A percentile compares a stretch with the other conserved stretches of the same genome.
Conservation (phyloP, 257 asterid genomes). For the Hygrophila difformis region DNA sequence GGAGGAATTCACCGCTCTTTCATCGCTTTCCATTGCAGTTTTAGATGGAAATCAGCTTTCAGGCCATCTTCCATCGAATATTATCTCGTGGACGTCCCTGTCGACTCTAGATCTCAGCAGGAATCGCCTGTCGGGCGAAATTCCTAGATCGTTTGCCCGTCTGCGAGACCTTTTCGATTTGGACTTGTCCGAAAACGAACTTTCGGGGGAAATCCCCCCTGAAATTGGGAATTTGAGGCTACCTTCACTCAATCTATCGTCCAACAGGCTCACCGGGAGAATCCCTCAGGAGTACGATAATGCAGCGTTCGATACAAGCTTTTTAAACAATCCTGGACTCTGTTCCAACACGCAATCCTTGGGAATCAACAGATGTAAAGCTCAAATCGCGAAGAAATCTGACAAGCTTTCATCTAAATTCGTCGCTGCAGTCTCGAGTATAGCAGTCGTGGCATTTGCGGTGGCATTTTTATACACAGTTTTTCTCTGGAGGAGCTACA, state of each 20-base stretch:
- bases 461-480: slow-evolving; percentile 32
- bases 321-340: slow-evolving; percentile 52
- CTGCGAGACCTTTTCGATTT: slow-evolving; percentile 37
- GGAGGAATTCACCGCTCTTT: slow-evolving; percentile 50
- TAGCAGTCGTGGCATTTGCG: slow-evolving; percentile 38
- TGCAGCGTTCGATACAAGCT: slow-evolving; percentile 46
- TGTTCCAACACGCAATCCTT: slow-evolving; percentile 40
- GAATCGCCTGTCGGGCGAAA: slow-evolving; percentile 62
- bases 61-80: slow-evolving; percentile 49
- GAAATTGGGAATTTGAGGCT: slow-evolving; percentile 30
- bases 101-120: slow-evolving; percentile 36
- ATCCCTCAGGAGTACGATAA: slow-evolving; percentile 53
- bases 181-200: slow-evolving; percentile 60
- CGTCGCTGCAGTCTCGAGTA: slow-evolving; percentile 52
- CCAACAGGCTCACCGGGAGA: slow-evolving; percentile 54
- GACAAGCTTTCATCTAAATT: slow-evolving; percentile 27
- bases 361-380: slow-evolving; percentile 35
- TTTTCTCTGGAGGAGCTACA: slow-evolving; percentile 33
- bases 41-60: slow-evolving; percentile 60
- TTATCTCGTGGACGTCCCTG: slow-evolving; percentile 60
- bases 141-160: slow-evolving; percentile 46
- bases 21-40: slow-evolving; percentile 21
- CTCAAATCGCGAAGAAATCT: slow-evolving; percentile 21
- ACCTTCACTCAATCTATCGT: slow-evolving; percentile 49
- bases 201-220: slow-evolving; percentile 66